Base-by-base conservation (phyloP, 2,329 filamentous ascomycete genomes). In the Lecanicillium sp. region DNA sequence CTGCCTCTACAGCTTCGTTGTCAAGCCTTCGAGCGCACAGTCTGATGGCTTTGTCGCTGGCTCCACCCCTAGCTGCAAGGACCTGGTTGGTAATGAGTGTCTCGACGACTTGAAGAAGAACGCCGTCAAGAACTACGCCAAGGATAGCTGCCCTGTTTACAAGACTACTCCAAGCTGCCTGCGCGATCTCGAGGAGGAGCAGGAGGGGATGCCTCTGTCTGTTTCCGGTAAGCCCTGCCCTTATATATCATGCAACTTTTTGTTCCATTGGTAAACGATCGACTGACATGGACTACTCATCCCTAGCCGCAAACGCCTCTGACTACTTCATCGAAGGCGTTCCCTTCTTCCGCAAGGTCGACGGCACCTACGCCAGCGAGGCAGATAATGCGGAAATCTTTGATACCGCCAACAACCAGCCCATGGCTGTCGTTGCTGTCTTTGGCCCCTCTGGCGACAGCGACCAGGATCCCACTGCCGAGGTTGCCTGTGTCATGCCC, bases 1-100 rank as follows among this genome's bases (percentile, higher is more conserved):
- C 12, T 44, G 42, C 36, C 30, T 42, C 19, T 33, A 44, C 35
- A 36, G 35, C 28, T 44, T 44, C 40, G 33, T 34, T 13, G 20
- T 25, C 7, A 6, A 25, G 7, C 22, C 22, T 25, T 25, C 22
- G 7, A 25, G 22, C 22, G 22, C 22, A 6, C 6, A 6, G 7
- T 25, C 22, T 6, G 22, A 25, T 11, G 22, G 22, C 22, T 25
- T 25, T 11, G 22, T 25, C 11, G 22, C 22, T 11, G 22, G 22
- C 11, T 25, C 32, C 35, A 18, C 38, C 12, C 14, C 29, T 15
- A 37, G 33, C 42, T 44, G 42, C 40, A 15, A n/a, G 12, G 31
- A 33, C 25, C 28, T 42, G 25, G 32, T 44, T 15, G 35, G 27
- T 13, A 3, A 5, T 15, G 42, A 44, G 39, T 44, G 42, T 29